Base-by-base conservation (phyloP, 345 rosid species). In the Gossypium stocksii region DNA sequence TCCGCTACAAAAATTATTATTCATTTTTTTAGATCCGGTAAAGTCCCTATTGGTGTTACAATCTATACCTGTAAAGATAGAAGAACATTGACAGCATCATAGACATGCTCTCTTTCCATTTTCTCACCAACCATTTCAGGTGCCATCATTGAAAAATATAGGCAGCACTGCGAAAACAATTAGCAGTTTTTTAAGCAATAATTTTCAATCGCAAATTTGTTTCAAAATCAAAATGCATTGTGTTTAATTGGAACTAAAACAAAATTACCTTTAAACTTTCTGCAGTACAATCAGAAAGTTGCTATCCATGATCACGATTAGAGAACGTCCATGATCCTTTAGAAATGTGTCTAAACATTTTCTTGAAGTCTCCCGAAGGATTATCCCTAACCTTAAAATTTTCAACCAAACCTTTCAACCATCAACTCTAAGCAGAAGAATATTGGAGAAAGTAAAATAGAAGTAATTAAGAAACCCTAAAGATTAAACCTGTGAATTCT, bases 301-400 rank as follows among this genome's bases (percentile, higher is more conserved):
- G 83, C 92, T 88, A 90, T 22, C 92, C 91, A 41, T 88, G 91
- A 75, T 88, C 95, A 77, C 85, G 85, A 76, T 84, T 87, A 4
- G 92, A 86, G 77, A 87, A 87, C 27, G 88, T 77, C 93, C 93
- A 90, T 2, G 84, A 74, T 45, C 96, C 96, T 79, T 90, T 90
- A 0, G 88, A 77, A 60, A 82, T 80, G 57, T 85, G 89, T 16
- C 89, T 77, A 23, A 81, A 84, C 91, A 82, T 89, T 71, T 79
- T 80, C 74, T 66, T 80, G 68, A 77, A 82, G 61, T 90, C 86
- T 10, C 91, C 88, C 11, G 86, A 76, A 75, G 94, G 94, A 74
- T 89, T 83, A 0, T 66, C 56, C 54, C 71, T 66, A 45, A 66
- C 38, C 71, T 66, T 66, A 2, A 66, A 58, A 20, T 45, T 63